phyloP scores from a whole-genome alignment of 163 green algal genomes.

The Scenedesmus sp. region DNA sequence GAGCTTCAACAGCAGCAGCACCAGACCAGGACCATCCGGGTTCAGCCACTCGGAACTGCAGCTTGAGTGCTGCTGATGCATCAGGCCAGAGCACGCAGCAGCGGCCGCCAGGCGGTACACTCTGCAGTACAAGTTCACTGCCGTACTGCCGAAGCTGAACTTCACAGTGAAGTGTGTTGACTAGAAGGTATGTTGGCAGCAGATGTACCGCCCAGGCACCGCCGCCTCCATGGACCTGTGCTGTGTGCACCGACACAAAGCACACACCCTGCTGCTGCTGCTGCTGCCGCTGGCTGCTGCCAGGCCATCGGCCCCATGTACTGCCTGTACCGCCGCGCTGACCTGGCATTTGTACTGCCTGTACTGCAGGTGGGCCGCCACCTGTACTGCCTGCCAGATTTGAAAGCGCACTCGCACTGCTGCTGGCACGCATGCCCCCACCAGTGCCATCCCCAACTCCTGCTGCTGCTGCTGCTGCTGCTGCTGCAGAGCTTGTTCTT shows the following conservation, averaged over 20 bases:
- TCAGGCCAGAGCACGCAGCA: constrained; percentile 76
- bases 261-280: constrained; percentile 55
- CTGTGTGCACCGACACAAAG: constrained; percentile 51
- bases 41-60: constrained; percentile 82
- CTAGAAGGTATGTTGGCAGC: constrained; percentile 81
- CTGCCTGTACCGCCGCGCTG: neutral
- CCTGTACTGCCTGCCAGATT: neutral
- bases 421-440: neutral
- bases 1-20: constrained; percentile 74
- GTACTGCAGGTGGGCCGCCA: constrained; percentile 30
- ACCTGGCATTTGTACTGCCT: constrained; percentile 8
- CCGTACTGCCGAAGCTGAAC: constrained; percentile 85
- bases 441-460: neutral
- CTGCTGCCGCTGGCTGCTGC: constrained; percentile 52
- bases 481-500: neutral
- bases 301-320: neutral
- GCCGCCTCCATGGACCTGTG: constrained; percentile 51
- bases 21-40: constrained; percentile 89
- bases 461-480: constrained; percentile 27
- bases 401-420: neutral
- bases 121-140: constrained; percentile 53
- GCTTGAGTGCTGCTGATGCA: constrained; percentile 52
- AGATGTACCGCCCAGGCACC: constrained; percentile 77
- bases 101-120: constrained; percentile 53
- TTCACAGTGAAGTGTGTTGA: constrained; percentile 73